Base-by-base conservation (phyloP, 768 basidiomycete genomes). In the Amyloporia xantha region DNA sequence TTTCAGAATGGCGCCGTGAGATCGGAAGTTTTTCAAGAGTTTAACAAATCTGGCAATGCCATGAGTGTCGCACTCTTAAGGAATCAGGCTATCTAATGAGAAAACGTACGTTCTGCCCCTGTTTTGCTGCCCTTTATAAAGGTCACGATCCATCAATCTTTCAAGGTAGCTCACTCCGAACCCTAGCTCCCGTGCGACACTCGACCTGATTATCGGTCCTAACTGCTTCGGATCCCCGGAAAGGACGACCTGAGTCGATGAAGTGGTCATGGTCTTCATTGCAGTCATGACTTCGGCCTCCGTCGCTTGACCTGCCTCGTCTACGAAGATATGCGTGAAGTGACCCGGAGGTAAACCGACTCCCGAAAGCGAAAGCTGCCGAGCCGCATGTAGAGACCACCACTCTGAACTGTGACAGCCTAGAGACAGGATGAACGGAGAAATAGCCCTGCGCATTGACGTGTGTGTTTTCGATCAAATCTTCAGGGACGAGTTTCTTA, bases 191-290 rank as follows among this genome's bases (percentile, higher is more conserved):
- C 73, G 67, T 1, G 83, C 84, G 35, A 83, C 68, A 2, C 54
- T 53, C 0, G 83, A 85, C 1, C 77, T 71, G 43, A 86, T 75
- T 49, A 86, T 78, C 0, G 85, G 85, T 0, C 85, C 82, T 7
- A 86, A 69, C 55, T 86, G 85, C 62, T 81, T 82, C 0, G 78
- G 84, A 56, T 88, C 85, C 0, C 85, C 84, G 1, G 81, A 77
- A 0, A 88, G 67, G 2, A 86, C 61, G 21, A 86, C 62, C 41
- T 78, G 81, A 0, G 84, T 86, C 0, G 55, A 47, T 3, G 59
- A 60, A 47, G 75, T 69, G 0, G 79, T 76, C 62, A 84, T 70
- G 1, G 76, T 78, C 65, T 81, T 81, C 64, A 86, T 75, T 0
- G 77, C 63, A 13, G 84, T 71, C 63, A 84, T 79, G 0, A 71